Base-by-base conservation (phyloP, 2,329 filamentous ascomycete genomes). In the Penicillium sp. region DNA sequence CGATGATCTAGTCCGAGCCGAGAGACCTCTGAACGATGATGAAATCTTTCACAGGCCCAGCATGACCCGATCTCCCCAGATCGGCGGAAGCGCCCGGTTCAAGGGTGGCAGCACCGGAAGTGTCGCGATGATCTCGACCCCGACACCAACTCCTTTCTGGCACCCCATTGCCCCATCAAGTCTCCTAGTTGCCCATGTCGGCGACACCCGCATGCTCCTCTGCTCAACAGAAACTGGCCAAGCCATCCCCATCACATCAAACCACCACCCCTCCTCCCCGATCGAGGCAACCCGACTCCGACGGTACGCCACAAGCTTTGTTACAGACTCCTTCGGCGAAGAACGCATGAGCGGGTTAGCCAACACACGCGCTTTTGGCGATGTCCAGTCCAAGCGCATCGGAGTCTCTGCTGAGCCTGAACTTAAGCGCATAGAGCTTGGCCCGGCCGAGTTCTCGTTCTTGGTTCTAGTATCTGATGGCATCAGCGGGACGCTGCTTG, bases 271-370 rank as follows among this genome's bases (percentile, higher is more conserved):
- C 0, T 90, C 87, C n/a, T 86, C 89, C 5, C 94, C 94, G 0
- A 82, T 87, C 55, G 94, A 99, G 79, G 88, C 89, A 10, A 87
- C 86, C 42, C 86, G 94, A 8, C 83, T 99, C 25, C 89, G 93
- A 44, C 88, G 93, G 49, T 97, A 93, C 72, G 90, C 92, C 1
- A 86, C 89, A 31, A 88, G 89, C 3, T 93, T 97, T 72, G 89
- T 96, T 19, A 94, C 93, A 0, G 94, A 99, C 77, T 96, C 91
- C 35, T 99, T 99, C 73, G 94, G 94, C 70, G 94, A 99, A 77
- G 93, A 97, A 77, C 91, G 94, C 66, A 94, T 99, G 75, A 88
- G 88, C 15, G 93, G 94, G 0, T 83, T 99, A 0, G 94, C 94
- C 66, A 99, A 99, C 77, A 96, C 91, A 33, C 89, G 94, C 31